Conservation (phyloP, 2,329 filamentous ascomycete genomes). For the Fusarium sp. region DNA sequence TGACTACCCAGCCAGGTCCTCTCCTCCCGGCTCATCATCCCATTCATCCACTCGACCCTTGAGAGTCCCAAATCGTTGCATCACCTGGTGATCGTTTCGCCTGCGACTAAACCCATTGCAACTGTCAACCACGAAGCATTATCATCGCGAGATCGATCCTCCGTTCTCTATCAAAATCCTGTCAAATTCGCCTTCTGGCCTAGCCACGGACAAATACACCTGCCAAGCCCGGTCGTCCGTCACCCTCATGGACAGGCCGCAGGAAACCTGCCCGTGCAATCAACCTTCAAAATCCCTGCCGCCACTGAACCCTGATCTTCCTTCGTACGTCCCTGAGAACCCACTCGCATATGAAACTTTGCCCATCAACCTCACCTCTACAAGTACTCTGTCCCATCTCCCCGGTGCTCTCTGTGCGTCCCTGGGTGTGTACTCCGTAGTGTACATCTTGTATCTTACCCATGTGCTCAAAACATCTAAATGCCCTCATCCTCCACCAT, state of each 20-base stretch:
- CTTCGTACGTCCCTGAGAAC: neutral
- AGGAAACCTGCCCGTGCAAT: conserved; percentile 17
- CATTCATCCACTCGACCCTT: conserved; percentile 27
- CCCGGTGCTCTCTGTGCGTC: neutral
- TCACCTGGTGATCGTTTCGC: conserved; percentile 18
- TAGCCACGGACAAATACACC: conserved; percentile 2
- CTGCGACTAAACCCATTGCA: neutral
- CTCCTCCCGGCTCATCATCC: conserved; percentile 12
- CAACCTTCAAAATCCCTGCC: conserved; percentile 27
- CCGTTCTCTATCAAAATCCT: conserved; percentile 4
- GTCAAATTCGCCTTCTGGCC: neutral
- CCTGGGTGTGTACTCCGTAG: neutral
- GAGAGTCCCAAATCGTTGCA: neutral
- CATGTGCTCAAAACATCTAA: neutral
- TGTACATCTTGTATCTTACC: neutral
- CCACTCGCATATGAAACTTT: neutral
- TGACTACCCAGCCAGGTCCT: neutral
- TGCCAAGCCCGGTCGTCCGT: conserved; percentile 2
- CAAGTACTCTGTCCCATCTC: neutral
- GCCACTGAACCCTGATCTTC: conserved; percentile 33
- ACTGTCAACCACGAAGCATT: neutral
- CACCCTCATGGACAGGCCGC: neutral
- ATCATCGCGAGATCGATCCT: conserved; percentile 8
- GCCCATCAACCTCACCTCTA: neutral
- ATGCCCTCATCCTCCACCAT: neutral